Evolutionary conservation across 768 basidiomycete species (phyloP).

Genomic region (Lentinula detonsa): DNA sequence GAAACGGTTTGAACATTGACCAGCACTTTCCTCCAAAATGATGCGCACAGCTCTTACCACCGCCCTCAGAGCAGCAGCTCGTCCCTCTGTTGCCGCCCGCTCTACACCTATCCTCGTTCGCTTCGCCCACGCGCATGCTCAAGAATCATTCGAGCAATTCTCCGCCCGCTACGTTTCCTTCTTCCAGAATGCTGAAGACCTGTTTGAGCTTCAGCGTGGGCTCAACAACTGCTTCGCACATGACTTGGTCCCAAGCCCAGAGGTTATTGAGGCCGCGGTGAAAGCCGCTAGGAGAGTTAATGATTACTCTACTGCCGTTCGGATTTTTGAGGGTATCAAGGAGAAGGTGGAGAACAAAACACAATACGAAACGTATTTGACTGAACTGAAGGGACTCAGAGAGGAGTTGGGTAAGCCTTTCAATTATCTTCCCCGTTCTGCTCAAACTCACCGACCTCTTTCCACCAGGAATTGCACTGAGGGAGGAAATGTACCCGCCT

Average conservation of each 20-base stretch:
- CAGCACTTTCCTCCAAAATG: conserved; percentile 18
- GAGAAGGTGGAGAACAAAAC: conserved; percentile 98
- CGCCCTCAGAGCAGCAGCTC: conserved; percentile 53
- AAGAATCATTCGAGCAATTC: conserved; percentile 93
- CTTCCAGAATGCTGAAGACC: conserved; percentile 88
- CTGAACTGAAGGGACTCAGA: conserved; percentile 81
- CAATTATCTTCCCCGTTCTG: not conserved
- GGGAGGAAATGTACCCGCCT: conserved; percentile 40
- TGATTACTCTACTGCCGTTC: conserved; percentile 95
- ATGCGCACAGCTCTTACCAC: conserved; percentile 58
- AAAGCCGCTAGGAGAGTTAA: conserved; percentile 87
- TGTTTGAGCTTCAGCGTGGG: conserved; percentile 98
- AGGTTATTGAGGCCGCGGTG: conserved; percentile 82
- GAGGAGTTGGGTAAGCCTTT: conserved; percentile 82
- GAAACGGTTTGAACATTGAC: not conserved
- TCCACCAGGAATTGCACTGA: conserved; percentile 29
- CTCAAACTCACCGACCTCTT: not conserved
- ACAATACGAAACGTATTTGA: conserved; percentile 91
- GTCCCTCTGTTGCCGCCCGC: conserved; percentile 38
- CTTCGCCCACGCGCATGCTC: conserved; percentile 55
- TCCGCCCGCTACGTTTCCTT: conserved; percentile 91
- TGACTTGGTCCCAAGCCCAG: conserved; percentile 85
- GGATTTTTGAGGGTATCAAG: conserved; percentile 92
- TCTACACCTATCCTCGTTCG: conserved; percentile 40
- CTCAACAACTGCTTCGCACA: conserved; percentile 99